These are phyloP conservation scores for Dendrobium nobile DNA, from an alignment of 106 monocot genomes.

Conservation along the genomic window DNA sequence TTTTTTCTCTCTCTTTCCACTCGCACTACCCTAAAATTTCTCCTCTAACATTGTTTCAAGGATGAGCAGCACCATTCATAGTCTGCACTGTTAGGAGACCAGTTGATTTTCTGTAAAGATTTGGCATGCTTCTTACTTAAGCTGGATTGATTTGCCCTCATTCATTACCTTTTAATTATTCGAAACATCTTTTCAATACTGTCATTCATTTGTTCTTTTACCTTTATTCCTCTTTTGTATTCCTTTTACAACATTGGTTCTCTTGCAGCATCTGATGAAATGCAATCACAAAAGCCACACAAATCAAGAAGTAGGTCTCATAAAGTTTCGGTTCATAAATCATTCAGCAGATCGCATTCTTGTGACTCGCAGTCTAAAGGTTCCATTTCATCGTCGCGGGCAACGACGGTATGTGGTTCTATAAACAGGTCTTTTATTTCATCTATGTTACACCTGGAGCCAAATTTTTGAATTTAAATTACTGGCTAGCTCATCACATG, in stretches of 20 bases:
- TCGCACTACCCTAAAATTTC: background rate
- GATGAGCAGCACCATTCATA: background rate
- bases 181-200: slow-evolving; percentile 3
- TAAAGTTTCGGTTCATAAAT: slow-evolving; percentile 34
- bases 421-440: background rate
- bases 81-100: background rate
- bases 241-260: background rate
- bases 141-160: slow-evolving; percentile 2
- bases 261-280: slow-evolving; percentile 51
- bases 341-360: slow-evolving; percentile 30
- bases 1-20: background rate
- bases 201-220: background rate
- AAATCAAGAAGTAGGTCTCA: slow-evolving; percentile 39
- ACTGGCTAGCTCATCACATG: background rate
- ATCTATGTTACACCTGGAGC: background rate
- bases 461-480: background rate
- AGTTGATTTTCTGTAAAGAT: background rate
- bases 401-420: slow-evolving; percentile 32
- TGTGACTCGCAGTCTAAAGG: slow-evolving; percentile 53
- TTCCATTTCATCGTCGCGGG: slow-evolving; percentile 35
- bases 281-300: slow-evolving; percentile 36
- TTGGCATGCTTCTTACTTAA: slow-evolving; percentile 5
- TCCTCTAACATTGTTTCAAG: background rate
- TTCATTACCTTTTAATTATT: slow-evolving; percentile 5
- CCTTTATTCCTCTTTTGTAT: background rate